phyloP scores from a whole-genome alignment of 2,329 filamentous ascomycete genomes.

The Calonectria ilicicola region DNA sequence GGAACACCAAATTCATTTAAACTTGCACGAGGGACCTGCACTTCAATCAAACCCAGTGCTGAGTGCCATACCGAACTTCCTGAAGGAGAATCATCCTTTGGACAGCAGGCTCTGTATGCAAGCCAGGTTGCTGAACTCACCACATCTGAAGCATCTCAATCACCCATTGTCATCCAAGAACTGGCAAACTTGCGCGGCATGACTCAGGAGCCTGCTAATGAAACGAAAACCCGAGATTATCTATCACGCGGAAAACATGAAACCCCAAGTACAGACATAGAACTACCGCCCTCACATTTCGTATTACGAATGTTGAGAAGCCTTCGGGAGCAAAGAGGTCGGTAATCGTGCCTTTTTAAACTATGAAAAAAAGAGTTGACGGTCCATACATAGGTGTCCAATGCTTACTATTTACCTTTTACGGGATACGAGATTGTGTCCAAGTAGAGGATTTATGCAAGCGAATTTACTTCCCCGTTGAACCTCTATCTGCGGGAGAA shows the following conservation, averaged over 20 bases:
- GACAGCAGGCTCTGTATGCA: background rate
- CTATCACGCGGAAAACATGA: background rate
- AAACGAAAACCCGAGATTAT: background rate
- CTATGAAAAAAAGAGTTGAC: no score
- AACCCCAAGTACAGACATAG: background rate
- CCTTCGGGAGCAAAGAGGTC: background rate
- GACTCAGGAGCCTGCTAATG: background rate
- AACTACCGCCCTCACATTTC: background rate
- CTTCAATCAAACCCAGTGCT: background rate
- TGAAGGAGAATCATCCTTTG: conserved; percentile 10
- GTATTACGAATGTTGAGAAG: background rate
- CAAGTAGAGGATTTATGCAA: background rate
- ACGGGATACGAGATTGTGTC: background rate
- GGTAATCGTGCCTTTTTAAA: background rate
- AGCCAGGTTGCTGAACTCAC: background rate
- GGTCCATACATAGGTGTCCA: background rate
- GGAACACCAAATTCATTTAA: no score
- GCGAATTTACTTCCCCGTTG: conserved; percentile 12
- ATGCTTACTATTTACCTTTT: conserved; percentile 1
- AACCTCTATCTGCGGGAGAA: background rate
- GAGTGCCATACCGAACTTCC: no score
- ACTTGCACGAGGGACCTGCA: background rate
- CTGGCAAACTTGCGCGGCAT: background rate
- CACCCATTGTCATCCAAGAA: background rate
- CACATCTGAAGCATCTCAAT: background rate